phyloP scores from a whole-genome alignment of 148 eudicot species.

The Spergularia marina region DNA sequence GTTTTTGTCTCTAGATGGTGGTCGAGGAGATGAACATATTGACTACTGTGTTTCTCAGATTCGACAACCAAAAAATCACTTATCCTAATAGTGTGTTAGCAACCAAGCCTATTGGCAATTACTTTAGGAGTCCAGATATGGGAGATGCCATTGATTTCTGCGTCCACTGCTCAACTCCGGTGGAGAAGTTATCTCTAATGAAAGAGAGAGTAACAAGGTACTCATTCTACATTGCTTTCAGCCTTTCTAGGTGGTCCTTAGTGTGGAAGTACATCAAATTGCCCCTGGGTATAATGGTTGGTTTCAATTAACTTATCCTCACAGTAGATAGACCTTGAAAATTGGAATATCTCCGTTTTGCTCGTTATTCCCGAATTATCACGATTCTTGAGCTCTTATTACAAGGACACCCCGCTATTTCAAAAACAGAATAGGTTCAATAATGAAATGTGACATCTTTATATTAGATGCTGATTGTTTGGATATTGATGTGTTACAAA shows the following conservation, averaged over 20 bases:
- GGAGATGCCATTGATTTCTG: slow-evolving; percentile 73
- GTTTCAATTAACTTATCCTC: no score
- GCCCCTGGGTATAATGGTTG: no score
- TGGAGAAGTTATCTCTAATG: slow-evolving; percentile 64
- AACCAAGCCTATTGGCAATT: slow-evolving; percentile 69
- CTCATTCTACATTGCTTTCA: slow-evolving; percentile 19
- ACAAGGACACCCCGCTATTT: no score
- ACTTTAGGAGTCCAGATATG: slow-evolving; percentile 85
- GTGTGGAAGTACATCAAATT: background rate
- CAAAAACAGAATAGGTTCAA: no score
- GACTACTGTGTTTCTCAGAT: slow-evolving; percentile 67
- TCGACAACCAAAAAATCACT: slow-evolving; percentile 68
- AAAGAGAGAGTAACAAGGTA: slow-evolving; percentile 70
- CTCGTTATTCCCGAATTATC: no score
- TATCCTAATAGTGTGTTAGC: slow-evolving; percentile 78
- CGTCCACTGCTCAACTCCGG: slow-evolving; percentile 66
- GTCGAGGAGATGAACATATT: slow-evolving; percentile 88
- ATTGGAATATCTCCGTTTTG: no score
- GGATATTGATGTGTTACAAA: background rate
- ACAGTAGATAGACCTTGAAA: no score
- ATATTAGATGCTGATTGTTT: background rate
- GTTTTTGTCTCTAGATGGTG: slow-evolving; percentile 50
- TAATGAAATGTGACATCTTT: background rate
- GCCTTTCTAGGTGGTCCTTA: slow-evolving; percentile 5
- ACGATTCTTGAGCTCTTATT: no score